These are phyloP conservation scores for Euphorbia corollata DNA, from an alignment of 441 rosid genomes.

Conservation along the genomic window DNA sequence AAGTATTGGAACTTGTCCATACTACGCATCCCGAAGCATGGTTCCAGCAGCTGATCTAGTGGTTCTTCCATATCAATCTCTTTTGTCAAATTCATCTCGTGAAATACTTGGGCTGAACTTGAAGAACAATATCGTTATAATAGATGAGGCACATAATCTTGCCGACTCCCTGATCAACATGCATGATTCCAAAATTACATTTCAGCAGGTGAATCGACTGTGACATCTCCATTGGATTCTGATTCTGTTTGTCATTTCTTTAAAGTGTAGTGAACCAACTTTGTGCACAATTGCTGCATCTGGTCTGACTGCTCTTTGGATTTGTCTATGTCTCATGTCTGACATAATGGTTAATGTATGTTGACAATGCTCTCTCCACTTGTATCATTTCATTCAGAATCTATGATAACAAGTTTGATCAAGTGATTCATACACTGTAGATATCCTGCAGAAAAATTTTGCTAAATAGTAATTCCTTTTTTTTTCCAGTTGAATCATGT, in stretches of 20 bases:
- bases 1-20: conserved; percentile 73
- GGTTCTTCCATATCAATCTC: conserved; percentile 93
- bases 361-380: background rate
- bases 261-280: conserved; percentile 11
- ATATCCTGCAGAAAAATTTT: conserved; percentile 1
- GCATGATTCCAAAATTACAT: conserved; percentile 74
- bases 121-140: conserved; percentile 72
- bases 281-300: background rate
- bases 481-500: conserved; percentile 62
- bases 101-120: conserved; percentile 78
- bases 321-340: background rate
- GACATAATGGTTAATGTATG: background rate
- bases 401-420: background rate
- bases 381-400: conserved; percentile 3
- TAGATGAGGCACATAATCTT: conserved; percentile 96
- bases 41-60: conserved; percentile 76
- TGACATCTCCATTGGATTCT: conserved; percentile 13
- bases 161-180: conserved; percentile 91
- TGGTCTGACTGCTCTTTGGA: conserved; percentile 1
- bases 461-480: background rate
- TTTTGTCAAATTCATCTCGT: conserved; percentile 83
- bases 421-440: conserved; percentile 2
- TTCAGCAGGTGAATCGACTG: conserved; percentile 47
- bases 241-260: conserved; percentile 5
- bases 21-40: conserved; percentile 83